Base-by-base conservation (phyloP, 23 red algal genomes). In the Gracilaria vermiculophylla region DNA sequence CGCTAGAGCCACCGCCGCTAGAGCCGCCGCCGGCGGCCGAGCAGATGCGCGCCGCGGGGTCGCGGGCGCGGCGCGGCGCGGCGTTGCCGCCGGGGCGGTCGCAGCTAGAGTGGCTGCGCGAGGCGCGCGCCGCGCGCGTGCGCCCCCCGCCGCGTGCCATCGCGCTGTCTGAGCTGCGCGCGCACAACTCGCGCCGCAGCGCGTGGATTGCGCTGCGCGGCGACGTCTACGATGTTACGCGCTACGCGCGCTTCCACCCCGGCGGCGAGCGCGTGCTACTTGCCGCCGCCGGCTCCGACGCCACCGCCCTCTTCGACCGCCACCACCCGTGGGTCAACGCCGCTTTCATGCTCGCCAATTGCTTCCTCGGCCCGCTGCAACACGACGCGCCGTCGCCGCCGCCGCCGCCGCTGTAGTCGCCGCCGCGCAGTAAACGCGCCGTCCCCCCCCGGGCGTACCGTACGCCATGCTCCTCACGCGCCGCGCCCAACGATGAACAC, bases 261-360 rank as follows among this genome's bases (percentile, higher is more conserved):
- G 95, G 95, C 20, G 95, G 95, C 73, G 83, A 54, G 8, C 69
- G 24, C 16, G 81, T 89, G 53, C 67, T 97, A 20, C 76, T 93
- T 33, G 48, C 67, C 41, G 95, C 48, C 41, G 86, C 91, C n/a
- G 95, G 95, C 29, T 90, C 88, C 29, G 94, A 97, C 67, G 95
- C 83, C 16, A 93, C 95, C 27, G 49, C 51, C 25, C 81, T 94
- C 35, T 97, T 97, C 55, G 73, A 94, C 69, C 84, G 81, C 52
- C 91, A 92, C 31, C 95, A 97, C 75, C 41, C 83, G 15, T 97
- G 95, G 95, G 95, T 97, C 25, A 97, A 97, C 58, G 51, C 64
- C 16, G 82, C 89, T 0, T 84, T 77, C 36, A 90, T 97, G 71
- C 73, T 97, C 20, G 20, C 34, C 2, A 23, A 50, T 2, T 89